phyloP scores from a whole-genome alignment of 352 stramenopile genomes.

The Globisporangium sylvaticum region DNA sequence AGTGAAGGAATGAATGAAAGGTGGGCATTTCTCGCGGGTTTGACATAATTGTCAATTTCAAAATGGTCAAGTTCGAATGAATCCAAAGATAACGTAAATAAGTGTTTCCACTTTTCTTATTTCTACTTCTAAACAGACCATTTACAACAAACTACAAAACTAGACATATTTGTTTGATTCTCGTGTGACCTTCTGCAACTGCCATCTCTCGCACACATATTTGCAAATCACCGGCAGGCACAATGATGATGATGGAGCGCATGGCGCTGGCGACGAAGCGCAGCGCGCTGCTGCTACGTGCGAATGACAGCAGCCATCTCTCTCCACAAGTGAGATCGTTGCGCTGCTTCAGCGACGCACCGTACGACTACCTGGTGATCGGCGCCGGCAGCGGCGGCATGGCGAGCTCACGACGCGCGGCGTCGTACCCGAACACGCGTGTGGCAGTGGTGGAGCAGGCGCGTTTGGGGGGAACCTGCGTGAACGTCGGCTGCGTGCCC shows the following conservation, averaged over 20 bases:
- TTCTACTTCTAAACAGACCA: neutral
- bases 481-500: conserved; percentile 99
- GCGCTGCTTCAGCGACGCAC: conserved; percentile 15
- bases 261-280: neutral
- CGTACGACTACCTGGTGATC: conserved; percentile 90
- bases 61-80: no score
- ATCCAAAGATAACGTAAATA: neutral
- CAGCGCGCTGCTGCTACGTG: neutral
- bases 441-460: conserved; percentile 94
- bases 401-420: conserved; percentile 89
- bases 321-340: neutral
- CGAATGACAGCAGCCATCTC: neutral
- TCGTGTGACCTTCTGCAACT: neutral
- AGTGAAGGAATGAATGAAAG: no score
- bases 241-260: neutral
- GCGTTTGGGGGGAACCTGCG: conserved; percentile 94
- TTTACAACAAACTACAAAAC: neutral
- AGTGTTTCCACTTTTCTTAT: neutral
- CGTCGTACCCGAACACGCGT: conserved; percentile 82
- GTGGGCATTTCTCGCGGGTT: no score
- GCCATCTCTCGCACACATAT: no score
- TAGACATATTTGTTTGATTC: neutral
- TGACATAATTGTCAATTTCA: no score
- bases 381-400: conserved; percentile 91
- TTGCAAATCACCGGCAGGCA: no score